phyloP scores from a whole-genome alignment of 495 filamentous ascomycete genomes.

The Hyphodiscus hymeniophilus region DNA sequence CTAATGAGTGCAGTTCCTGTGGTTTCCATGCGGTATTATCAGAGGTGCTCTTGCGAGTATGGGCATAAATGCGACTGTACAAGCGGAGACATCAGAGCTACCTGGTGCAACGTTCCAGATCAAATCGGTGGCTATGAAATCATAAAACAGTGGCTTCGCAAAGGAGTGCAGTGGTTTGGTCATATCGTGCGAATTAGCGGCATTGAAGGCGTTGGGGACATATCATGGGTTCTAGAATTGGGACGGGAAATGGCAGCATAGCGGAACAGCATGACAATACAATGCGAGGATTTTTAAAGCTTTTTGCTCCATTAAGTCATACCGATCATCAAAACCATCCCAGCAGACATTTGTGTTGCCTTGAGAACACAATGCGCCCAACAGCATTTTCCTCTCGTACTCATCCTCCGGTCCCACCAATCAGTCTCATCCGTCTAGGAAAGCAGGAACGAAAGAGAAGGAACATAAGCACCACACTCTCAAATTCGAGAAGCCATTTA shows the following conservation, averaged over 20 bases:
- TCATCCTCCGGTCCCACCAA: background rate
- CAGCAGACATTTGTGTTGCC: background rate
- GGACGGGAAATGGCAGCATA: background rate
- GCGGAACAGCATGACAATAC: background rate
- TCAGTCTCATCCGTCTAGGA: constrained; percentile 7
- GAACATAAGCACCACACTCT: constrained; percentile 6
- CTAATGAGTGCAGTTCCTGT: constrained; percentile 58
- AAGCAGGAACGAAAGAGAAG: constrained; percentile 16
- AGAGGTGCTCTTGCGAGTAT: constrained; percentile 80
- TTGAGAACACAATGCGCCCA: background rate
- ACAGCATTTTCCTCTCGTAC: background rate
- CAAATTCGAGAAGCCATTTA: constrained; percentile 14
- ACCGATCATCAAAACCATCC: background rate
- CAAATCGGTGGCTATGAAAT: constrained; percentile 63
- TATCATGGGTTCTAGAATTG: background rate
- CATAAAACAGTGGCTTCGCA: constrained; percentile 19
- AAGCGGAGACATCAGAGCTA: constrained; percentile 78
- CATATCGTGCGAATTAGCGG: constrained; percentile 16
- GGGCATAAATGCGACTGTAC: constrained; percentile 84
- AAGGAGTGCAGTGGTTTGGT: background rate
- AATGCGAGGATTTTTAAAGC: background rate
- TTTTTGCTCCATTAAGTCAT: background rate
- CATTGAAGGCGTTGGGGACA: constrained; percentile 14
- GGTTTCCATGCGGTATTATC: constrained; percentile 89
- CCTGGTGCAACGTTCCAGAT: constrained; percentile 94